Conservation (phyloP, 1,284 basidiomycete genomes). For the Malassezia arunalokei region DNA sequence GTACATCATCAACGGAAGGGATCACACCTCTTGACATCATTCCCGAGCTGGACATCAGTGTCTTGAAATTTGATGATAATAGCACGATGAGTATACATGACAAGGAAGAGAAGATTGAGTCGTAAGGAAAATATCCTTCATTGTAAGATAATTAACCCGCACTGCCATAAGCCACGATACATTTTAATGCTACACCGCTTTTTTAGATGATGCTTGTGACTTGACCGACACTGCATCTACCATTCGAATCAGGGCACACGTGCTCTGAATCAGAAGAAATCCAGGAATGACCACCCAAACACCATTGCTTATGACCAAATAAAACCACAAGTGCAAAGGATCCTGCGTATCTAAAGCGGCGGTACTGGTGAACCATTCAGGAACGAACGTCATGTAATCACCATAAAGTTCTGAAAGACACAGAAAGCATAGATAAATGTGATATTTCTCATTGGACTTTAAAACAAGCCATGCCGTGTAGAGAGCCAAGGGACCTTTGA, state of each 20-base stretch:
- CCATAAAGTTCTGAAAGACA: conserved; percentile 34
- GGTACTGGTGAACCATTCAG: conserved; percentile 32
- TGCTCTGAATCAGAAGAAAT: conserved; percentile 1
- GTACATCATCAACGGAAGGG: too few species aligned
- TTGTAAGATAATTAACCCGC: too few species aligned
- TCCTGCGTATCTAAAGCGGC: conserved; percentile 2
- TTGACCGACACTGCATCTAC: not conserved
- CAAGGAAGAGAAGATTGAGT: not conserved
- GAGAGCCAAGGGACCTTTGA: conserved; percentile 30
- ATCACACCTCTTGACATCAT: not conserved
- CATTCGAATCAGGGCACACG: not conserved
- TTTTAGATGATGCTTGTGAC: not conserved
- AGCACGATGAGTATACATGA: not conserved
- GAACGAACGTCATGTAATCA: conserved; percentile 40
- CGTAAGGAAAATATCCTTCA: too few species aligned
- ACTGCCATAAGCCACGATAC: not conserved
- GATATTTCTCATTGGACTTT: conserved; percentile 20
- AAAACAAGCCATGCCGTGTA: conserved; percentile 28
- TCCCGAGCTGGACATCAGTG: not conserved
- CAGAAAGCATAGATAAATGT: conserved; percentile 32
- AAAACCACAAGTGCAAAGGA: conserved; percentile 10
- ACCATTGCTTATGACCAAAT: conserved; percentile 8
- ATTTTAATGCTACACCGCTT: not conserved
- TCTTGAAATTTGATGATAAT: not conserved
- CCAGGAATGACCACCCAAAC: conserved; percentile 7